Percentiles rank a stretch among this genome's conserved stretches.
phyloP scores from a whole-genome alignment of 164 flowering plant species.

The Aristolochia fimbriata region DNA sequence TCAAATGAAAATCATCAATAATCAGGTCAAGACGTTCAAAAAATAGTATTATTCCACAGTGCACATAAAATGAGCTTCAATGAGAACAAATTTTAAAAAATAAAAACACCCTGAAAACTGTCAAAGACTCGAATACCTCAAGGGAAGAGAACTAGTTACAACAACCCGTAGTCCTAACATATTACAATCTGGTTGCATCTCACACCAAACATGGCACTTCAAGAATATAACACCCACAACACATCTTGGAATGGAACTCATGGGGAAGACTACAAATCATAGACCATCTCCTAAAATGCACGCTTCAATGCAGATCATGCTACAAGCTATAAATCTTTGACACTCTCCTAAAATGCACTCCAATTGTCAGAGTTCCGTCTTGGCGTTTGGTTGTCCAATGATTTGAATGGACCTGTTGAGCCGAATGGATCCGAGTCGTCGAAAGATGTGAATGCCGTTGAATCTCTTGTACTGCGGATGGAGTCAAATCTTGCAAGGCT shows the following conservation, averaged over 20 bases:
- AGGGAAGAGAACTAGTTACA: too few relatives aligned
- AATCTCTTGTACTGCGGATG: constrained; percentile 33
- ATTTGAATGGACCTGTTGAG: constrained; percentile 72
- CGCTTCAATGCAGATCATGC: not conserved
- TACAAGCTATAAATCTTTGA: too few relatives aligned
- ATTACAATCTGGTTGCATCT: too few relatives aligned
- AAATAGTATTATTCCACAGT: not conserved
- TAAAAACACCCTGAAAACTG: not conserved
- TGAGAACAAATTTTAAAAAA: not conserved
- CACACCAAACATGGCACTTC: too few relatives aligned
- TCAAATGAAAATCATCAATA: too few relatives aligned
- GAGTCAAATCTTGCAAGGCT: constrained; percentile 50
- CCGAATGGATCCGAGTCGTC: constrained; percentile 88
- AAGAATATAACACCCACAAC: too few relatives aligned
- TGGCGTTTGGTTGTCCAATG: constrained; percentile 35
- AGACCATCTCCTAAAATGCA: constrained; percentile 36
- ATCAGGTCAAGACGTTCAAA: too few relatives aligned
- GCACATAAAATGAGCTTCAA: constrained; percentile 1
- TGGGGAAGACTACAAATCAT: too few relatives aligned
- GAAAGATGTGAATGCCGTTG: constrained; percentile 39
- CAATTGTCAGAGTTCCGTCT: constrained; percentile 45
- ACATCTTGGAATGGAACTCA: too few relatives aligned
- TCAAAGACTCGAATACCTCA: too few relatives aligned
- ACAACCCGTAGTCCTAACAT: too few relatives aligned
- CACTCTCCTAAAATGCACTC: constrained; percentile 36